phyloP scores from a whole-genome alignment of 371 early-diverging fungal species.

The Apophysomyces variabilis region DNA sequence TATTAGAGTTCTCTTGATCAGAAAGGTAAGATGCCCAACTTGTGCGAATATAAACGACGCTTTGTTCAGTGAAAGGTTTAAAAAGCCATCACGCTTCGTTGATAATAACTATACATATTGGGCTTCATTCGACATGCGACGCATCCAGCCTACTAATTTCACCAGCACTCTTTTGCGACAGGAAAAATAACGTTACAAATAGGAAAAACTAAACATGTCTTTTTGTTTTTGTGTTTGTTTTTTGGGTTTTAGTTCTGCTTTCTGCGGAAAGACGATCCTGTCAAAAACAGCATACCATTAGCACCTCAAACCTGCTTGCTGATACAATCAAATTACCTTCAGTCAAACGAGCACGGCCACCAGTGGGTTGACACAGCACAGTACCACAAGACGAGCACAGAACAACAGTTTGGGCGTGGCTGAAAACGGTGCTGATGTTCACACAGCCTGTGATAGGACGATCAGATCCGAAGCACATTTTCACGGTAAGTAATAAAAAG shows the following conservation, averaged over 20 bases:
- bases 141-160: too few species aligned
- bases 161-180: too few species aligned
- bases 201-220: background rate
- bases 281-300: background rate
- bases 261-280: conserved; percentile 55
- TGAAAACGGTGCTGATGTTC: conserved; percentile 95
- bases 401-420: conserved; percentile 98
- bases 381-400: conserved; percentile 93
- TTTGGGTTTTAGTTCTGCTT: conserved; percentile 40
- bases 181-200: too few species aligned
- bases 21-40: too few species aligned
- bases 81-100: too few species aligned
- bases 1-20: too few species aligned
- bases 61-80: too few species aligned
- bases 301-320: background rate
- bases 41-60: too few species aligned
- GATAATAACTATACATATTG: too few species aligned
- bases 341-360: conserved; percentile 96
- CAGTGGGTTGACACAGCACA: conserved; percentile 97
- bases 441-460: conserved; percentile 74
- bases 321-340: conserved; percentile 57
- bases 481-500: background rate
- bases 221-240: too few species aligned
- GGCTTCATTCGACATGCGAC: too few species aligned
- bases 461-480: background rate